Evolutionary conservation across 805 yeast genomes (phyloP).

Genomic region (Kluyveromyces wickerhamii): DNA sequence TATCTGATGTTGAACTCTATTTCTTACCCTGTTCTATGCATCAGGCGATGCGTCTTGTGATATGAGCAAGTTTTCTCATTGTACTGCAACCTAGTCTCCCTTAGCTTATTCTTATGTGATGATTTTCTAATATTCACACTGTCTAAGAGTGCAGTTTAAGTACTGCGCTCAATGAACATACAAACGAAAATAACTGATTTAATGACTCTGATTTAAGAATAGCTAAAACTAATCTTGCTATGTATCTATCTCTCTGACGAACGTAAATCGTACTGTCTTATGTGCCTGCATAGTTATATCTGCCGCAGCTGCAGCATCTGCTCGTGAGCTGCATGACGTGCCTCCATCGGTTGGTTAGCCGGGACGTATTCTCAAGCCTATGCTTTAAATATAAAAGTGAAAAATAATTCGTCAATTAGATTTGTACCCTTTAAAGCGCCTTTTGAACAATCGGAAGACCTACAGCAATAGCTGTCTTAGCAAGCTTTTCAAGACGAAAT

Average conservation of each 20-base stretch:
- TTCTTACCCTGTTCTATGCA: not conserved
- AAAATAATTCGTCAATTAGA: too few relatives aligned
- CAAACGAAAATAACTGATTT: slow-evolving; percentile 31
- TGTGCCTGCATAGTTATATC: too few relatives aligned
- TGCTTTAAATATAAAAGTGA: too few relatives aligned
- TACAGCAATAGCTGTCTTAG: not conserved
- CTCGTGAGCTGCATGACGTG: too few relatives aligned
- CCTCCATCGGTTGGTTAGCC: too few relatives aligned
- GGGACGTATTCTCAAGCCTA: too few relatives aligned
- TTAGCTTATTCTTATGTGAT: slow-evolving; percentile 7
- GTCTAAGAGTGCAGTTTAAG: slow-evolving; percentile 29
- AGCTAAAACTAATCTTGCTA: too few relatives aligned
- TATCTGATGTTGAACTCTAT: slow-evolving; percentile 29
- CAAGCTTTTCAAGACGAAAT: not conserved
- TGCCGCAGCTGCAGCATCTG: too few relatives aligned
- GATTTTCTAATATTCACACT: slow-evolving; percentile 30
- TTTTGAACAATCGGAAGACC: not conserved
- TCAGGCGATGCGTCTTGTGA: slow-evolving; percentile 1
- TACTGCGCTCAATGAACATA: slow-evolving; percentile 29
- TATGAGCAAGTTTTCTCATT: slow-evolving; percentile 1
- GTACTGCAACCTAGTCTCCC: too few relatives aligned
- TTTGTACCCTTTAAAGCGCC: too few relatives aligned
- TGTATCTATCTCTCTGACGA: too few relatives aligned
- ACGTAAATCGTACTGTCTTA: too few relatives aligned
- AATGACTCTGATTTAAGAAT: slow-evolving; percentile 30